phyloP scores from a whole-genome alignment of 2,329 filamentous ascomycete species.

The Xylariaceae sp. region DNA sequence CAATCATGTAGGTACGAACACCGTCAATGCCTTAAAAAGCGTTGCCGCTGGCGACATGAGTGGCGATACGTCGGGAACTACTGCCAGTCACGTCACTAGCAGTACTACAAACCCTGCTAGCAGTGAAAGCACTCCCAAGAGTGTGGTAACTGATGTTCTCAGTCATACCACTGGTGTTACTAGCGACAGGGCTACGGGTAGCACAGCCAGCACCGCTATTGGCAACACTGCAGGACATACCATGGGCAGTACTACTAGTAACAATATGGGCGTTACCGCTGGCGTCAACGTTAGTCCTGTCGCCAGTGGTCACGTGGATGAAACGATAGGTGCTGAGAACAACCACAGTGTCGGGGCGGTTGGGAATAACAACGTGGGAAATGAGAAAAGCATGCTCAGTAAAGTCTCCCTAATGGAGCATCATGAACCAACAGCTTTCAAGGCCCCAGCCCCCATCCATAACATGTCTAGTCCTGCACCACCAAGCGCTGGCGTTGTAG shows the following conservation, averaged over 20 bases:
- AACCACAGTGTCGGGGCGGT: background rate
- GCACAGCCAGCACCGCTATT: background rate
- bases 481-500: constrained; percentile 40
- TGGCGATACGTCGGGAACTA: background rate
- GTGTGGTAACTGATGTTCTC: background rate
- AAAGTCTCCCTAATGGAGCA: background rate
- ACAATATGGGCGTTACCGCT: background rate
- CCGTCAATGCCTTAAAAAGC: background rate
- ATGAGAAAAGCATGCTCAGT: constrained; percentile 5
- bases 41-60: background rate
- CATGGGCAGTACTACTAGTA: background rate
- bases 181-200: background rate
- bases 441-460: constrained; percentile 28
- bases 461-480: constrained; percentile 40
- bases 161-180: background rate
- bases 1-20: background rate
- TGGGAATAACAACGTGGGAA: constrained; percentile 2
- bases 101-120: background rate
- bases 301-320: background rate
- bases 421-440: constrained; percentile 10
- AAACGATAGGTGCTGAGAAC: background rate
- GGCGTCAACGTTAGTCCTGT: background rate
- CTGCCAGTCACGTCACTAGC: constrained; percentile 1
- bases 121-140: background rate
- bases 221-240: background rate